phyloP scores from a whole-genome alignment of 1,284 basidiomycete genomes.

The Quambalaria eucalypti region DNA sequence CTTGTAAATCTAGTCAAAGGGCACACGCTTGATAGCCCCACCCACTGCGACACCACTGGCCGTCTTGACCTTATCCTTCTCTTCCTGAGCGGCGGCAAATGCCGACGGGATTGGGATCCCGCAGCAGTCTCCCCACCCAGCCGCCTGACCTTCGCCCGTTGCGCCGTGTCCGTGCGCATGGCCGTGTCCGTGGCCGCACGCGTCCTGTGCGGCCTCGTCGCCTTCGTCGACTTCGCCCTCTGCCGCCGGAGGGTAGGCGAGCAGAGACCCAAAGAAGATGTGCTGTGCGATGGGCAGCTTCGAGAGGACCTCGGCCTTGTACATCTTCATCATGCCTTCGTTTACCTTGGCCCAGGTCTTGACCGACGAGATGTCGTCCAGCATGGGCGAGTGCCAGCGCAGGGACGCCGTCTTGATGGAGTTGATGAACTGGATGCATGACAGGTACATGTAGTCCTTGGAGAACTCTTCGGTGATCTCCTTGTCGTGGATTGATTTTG shows the following conservation, averaged over 20 bases:
- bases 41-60: neutral
- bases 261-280: constrained; percentile 80
- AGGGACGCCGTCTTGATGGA: constrained; percentile 82
- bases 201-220: constrained; percentile 51
- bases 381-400: constrained; percentile 97
- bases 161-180: constrained; percentile 13
- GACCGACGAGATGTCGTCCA: constrained; percentile 93
- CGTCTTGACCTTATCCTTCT: constrained; percentile 4
- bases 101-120: constrained; percentile 49
- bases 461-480: constrained; percentile 90
- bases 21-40: neutral
- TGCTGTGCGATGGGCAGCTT: constrained; percentile 96
- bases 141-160: constrained; percentile 51
- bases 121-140: constrained; percentile 72
- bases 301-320: constrained; percentile 81
- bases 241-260: constrained; percentile 59
- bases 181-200: constrained; percentile 57
- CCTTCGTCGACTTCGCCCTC: constrained; percentile 43
- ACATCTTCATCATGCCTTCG: constrained; percentile 98
- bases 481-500: constrained; percentile 81
- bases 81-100: constrained; percentile 48
- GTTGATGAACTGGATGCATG: constrained; percentile 93
- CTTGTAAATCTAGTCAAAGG: neutral
- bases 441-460: constrained; percentile 91
- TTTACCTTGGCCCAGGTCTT: constrained; percentile 98